Percentiles rank a stretch among this genome's conserved stretches.
phyloP scores from a whole-genome alignment of 192 early-diverging fungal species.

The Obelidium mucronatum region DNA sequence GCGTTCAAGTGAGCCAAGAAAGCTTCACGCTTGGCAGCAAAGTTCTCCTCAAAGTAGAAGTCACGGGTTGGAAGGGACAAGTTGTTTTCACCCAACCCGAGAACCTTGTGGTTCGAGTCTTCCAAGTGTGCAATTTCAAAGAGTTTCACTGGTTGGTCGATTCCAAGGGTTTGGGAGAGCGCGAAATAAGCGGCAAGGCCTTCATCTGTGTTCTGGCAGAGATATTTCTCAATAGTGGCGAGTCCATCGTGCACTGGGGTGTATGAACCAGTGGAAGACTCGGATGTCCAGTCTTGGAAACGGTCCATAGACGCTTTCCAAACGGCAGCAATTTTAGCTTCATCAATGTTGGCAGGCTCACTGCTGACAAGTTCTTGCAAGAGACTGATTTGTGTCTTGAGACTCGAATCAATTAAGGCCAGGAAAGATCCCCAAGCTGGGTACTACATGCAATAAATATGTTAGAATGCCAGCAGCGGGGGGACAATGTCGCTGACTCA shows the following conservation, averaged over 20 bases:
- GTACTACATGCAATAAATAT: constrained; percentile 6
- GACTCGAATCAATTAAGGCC: constrained; percentile 5
- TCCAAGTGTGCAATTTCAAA: neutral
- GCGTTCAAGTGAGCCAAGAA: constrained; percentile 8
- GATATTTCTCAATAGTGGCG: neutral
- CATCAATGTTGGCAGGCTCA: neutral
- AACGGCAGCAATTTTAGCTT: constrained; percentile 14
- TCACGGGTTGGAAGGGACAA: constrained; percentile 22
- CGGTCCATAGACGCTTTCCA: constrained; percentile 25
- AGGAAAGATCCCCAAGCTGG: constrained; percentile 27
- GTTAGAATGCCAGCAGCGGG: neutral
- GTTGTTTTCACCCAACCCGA: neutral
- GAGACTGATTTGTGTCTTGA: constrained; percentile 19
- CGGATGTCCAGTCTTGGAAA: constrained; percentile 15
- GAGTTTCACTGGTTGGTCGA: neutral
- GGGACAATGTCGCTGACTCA: neutral
- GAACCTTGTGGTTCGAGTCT: constrained; percentile 7
- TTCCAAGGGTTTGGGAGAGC: neutral
- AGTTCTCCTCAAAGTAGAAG: constrained; percentile 35
- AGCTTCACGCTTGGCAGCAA: neutral
- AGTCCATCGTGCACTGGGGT: constrained; percentile 7
- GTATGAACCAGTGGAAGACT: neutral
- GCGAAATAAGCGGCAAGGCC: constrained; percentile 12
- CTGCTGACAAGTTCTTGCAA: neutral
- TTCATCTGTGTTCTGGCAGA: neutral